Evolutionary conservation across 331 rosid genomes (phyloP), one percentile per base, ranked within the genome.

Genomic region (Pyracantha coccinea): DNA sequence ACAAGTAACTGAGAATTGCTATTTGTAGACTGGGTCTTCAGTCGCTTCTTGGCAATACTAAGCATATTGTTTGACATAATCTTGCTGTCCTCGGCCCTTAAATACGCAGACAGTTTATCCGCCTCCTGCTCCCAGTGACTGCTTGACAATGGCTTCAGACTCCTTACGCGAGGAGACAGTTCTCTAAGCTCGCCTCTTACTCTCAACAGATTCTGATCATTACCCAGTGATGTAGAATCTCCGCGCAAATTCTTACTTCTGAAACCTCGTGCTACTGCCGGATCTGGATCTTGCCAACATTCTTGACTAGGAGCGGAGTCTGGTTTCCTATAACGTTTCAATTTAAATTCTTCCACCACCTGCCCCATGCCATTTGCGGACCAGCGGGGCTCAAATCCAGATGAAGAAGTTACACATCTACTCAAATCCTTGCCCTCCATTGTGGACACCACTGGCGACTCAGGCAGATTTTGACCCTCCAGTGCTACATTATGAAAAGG

Each of bases 361-460:
- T 50, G 78, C 59, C 82, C 72, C 35, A 76, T 72, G 68, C 75
- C 84, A 50, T 68, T 63, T 7, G 54, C 67, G 44, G 89, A 80
- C 76, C 71, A 28, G 79, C 69, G 82, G 41, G 66, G 66, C 68
- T 53, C 87, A 78, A 88, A 83, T 71, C 78, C 88, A 77, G 81
- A 79, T 25, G 79, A 44, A 57, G 92, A 69, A 80, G 75, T 7
- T 67, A 62, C 57, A 53, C 78, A 63, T 71, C 81, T 78, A 71
- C 23, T 78, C 41, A 79, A 70, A 79, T 78, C 78, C 58, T 74
- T 81, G 19, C 52, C 89, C 75, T 81, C 81, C 75, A 79, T 21
- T 31, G 14, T 15, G 33, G 15, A 11, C 23, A 33, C 15, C 31
- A 9, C 75, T 23, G 66, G 33, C 33, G 60, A 71, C 19, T 47